Evolutionary conservation across 257 asterid genomes (phyloP).

Genomic region (Linderniella brevidens): DNA sequence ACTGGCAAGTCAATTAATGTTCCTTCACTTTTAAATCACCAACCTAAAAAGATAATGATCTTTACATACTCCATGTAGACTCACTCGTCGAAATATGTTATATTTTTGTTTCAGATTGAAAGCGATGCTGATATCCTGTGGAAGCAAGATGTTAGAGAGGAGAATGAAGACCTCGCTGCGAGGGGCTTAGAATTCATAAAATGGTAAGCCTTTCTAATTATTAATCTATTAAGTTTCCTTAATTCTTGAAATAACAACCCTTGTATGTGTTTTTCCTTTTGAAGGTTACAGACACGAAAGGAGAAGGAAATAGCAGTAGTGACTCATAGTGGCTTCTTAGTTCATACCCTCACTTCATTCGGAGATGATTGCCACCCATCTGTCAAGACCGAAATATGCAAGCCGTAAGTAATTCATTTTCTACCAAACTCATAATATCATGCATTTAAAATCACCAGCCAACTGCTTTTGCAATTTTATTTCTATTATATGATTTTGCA

Average conservation of each 20-base stretch:
- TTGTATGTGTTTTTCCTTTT: background rate
- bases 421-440: background rate
- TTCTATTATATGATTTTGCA: too few relatives aligned
- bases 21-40: constrained; percentile 12
- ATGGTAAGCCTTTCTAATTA: constrained; percentile 28
- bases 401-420: constrained; percentile 30
- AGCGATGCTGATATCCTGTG: constrained; percentile 62
- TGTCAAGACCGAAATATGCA: constrained; percentile 55
- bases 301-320: constrained; percentile 92
- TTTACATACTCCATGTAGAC: background rate
- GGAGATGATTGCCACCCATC: constrained; percentile 70
- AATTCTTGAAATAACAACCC: background rate
- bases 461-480: constrained; percentile 1
- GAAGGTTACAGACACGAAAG: constrained; percentile 77
- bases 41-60: background rate
- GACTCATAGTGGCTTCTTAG: constrained; percentile 75
- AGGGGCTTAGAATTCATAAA: constrained; percentile 70
- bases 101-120: constrained; percentile 53
- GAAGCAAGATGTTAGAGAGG: constrained; percentile 58
- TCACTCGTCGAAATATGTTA: constrained; percentile 3
- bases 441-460: background rate
- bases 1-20: constrained; percentile 33
- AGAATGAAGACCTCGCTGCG: constrained; percentile 50
- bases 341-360: constrained; percentile 45
- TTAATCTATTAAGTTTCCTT: background rate